Conservation (phyloP, 306 rosid genomes). For the Mimosa pudica region DNA sequence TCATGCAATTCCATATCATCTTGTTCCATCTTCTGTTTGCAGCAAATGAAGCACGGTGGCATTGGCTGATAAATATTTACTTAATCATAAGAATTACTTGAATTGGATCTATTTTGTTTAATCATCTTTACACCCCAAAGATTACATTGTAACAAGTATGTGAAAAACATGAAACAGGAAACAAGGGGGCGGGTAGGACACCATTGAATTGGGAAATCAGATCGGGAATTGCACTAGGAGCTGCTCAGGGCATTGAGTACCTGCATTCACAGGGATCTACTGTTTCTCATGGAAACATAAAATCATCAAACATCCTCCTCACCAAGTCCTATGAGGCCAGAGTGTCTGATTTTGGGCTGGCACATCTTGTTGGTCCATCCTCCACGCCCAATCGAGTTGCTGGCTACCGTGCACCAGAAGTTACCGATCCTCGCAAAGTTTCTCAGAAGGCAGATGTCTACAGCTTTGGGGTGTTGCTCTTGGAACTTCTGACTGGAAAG, state of each 20-base stretch:
- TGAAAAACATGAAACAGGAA: constrained; percentile 43
- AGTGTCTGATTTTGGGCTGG: constrained; percentile 68
- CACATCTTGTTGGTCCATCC: constrained; percentile 70
- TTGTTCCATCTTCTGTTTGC: constrained; percentile 11
- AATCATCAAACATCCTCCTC: constrained; percentile 67
- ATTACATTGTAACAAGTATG: not conserved
- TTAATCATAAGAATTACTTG: not conserved
- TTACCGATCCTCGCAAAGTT: constrained; percentile 63
- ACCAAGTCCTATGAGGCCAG: constrained; percentile 61
- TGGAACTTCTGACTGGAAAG: constrained; percentile 73
- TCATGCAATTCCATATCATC: not conserved
- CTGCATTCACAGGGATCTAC: constrained; percentile 61
- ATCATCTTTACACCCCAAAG: not conserved
- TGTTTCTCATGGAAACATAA: constrained; percentile 69
- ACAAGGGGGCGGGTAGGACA: constrained; percentile 64
- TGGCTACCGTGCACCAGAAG: constrained; percentile 74
- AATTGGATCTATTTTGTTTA: not conserved
- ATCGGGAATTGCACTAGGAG: constrained; percentile 62
- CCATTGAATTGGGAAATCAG: constrained; percentile 72
- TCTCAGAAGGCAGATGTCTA: constrained; percentile 73
- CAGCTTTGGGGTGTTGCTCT: constrained; percentile 66
- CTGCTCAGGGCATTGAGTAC: constrained; percentile 61
- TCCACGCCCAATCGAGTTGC: constrained; percentile 63
- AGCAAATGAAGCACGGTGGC: constrained; percentile 5
- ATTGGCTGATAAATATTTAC: not conserved